Base-by-base conservation (phyloP, 2,329 filamentous ascomycete genomes). In the Penicillium griseofulvum region DNA sequence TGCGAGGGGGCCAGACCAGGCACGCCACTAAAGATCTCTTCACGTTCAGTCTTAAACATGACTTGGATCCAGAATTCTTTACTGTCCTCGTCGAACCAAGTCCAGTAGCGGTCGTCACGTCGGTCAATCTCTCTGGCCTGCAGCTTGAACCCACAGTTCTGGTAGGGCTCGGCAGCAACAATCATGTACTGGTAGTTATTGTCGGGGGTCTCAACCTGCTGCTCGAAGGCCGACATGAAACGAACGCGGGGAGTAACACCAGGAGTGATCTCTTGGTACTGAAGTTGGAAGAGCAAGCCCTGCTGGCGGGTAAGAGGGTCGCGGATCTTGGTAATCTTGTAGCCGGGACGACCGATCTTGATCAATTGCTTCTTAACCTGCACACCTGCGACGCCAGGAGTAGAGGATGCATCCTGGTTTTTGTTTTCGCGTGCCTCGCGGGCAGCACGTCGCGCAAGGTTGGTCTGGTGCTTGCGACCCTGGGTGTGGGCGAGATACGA, bases 1-100 rank as follows among this genome's bases (percentile, higher is more conserved):
- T 66, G 70, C 66, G 69, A 68, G 19, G 83, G 81, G 14, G 83
- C 84, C 69, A 88, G 72, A 54, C 85, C 85, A 34, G 85, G 85
- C 41, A 87, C 85, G 65, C 83, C 84, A 66, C 80, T 84, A 66
- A 86, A 97, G 57, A 91, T 82, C 81, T 97, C 93, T 77, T 97
- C 94, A 61, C 94, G 86, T 80, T 99, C 94, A 37, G 94, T 97
- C 84, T 97, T 94, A 78, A 97, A 99, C 81, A 97, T 89, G 62
- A 99, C 83, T 80, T 97, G 94, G 38, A 97, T 84, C 90, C 91
- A 97, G 71, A 95, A 99, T 79, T 97, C 93, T 81, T 95, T 96
- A 60, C 88, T 86, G 73, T 99, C 94, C 57, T 88, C 87, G 76
- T 99, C 94, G 81, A 92, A 99, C 87, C 92, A 97, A 51, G 85